Evolutionary conservation across 2,329 filamentous ascomycete genomes (phyloP).

Genomic region (Aspergillus tubingensis): DNA sequence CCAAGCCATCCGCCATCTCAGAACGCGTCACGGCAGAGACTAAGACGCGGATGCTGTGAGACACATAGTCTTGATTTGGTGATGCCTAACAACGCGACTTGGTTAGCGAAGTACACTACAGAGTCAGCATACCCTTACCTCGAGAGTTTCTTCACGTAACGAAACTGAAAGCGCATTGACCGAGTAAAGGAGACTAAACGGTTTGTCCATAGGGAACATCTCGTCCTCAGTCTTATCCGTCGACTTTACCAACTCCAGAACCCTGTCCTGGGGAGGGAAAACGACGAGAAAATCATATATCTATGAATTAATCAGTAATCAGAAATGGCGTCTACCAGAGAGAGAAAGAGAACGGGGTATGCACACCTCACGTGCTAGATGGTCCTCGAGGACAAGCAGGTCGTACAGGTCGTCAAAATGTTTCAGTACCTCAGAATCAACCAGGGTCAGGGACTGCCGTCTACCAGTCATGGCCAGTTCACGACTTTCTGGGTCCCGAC

Average conservation of each 20-base stretch:
- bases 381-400: constrained; percentile 73
- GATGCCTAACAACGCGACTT: constrained; percentile 28
- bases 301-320: constrained; percentile 33
- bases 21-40: constrained; percentile 63
- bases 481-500: constrained; percentile 56
- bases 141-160: constrained; percentile 51
- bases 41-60: constrained; percentile 55
- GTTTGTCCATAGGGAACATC: constrained; percentile 68
- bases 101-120: constrained; percentile 9
- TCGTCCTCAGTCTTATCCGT: constrained; percentile 56
- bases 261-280: constrained; percentile 67
- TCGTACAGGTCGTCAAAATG: constrained; percentile 84
- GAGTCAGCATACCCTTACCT: constrained; percentile 23
- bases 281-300: constrained; percentile 71
- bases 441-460: constrained; percentile 56
- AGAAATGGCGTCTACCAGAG: not conserved
- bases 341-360: not conserved
- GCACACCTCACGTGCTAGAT: constrained; percentile 65
- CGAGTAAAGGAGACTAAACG: constrained; percentile 74
- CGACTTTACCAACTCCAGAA: constrained; percentile 62
- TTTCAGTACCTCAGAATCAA: constrained; percentile 77
- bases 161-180: constrained; percentile 67
- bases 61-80: constrained; percentile 40
- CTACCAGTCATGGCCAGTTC: constrained; percentile 31
- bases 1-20: constrained; percentile 52